Conservation (phyloP, 169 alveolate genomes). For the Theileria orientalis region DNA sequence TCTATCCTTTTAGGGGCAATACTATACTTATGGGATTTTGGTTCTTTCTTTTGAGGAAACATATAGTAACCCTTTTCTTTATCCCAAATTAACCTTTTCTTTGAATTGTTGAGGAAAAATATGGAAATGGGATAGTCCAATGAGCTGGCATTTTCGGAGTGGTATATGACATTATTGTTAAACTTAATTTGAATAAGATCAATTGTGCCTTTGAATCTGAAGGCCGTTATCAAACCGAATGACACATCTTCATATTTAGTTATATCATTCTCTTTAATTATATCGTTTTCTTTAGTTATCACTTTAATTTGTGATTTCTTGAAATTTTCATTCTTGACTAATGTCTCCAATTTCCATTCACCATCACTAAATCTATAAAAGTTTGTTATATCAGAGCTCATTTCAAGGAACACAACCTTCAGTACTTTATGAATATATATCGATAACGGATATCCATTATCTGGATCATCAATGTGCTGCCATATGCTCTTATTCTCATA, state of each 20-base stretch:
- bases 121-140: too few species aligned
- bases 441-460: neutral
- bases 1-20: too few species aligned
- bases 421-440: neutral
- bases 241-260: neutral
- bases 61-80: too few species aligned
- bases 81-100: too few species aligned
- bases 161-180: too few species aligned
- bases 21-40: too few species aligned
- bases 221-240: neutral
- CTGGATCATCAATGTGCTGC: neutral
- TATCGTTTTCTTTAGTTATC: neutral
- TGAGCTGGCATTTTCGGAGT: too few species aligned
- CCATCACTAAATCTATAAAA: constrained; percentile 7
- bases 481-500: neutral
- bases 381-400: neutral
- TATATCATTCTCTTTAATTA: neutral
- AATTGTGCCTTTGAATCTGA: neutral
- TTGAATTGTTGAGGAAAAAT: too few species aligned
- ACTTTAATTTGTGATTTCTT: neutral
- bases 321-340: neutral
- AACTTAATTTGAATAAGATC: neutral
- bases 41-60: too few species aligned
- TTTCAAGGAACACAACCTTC: neutral
- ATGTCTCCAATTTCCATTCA: constrained; percentile 6